These are phyloP conservation scores for Schwanniomyces sp. DNA, from an alignment of 805 yeast genomes.

Conservation along the genomic window DNA sequence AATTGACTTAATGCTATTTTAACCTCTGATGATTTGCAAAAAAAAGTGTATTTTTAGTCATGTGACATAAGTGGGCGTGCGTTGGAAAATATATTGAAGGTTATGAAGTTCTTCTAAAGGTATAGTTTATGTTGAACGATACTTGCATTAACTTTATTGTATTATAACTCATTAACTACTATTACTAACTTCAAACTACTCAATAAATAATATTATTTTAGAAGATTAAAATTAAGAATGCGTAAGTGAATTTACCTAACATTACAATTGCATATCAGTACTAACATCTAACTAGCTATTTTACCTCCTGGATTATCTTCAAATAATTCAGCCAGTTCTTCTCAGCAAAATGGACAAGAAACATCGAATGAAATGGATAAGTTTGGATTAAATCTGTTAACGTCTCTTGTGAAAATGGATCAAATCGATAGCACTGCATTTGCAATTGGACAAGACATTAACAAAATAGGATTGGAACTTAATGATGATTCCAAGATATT, in stretches of 20 bases:
- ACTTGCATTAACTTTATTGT: not conserved
- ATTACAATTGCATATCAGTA: not conserved
- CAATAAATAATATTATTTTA: not conserved
- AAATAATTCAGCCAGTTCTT: not conserved
- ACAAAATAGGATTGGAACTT: conserved; percentile 64
- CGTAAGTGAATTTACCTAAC: conserved; percentile 9
- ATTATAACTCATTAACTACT: not conserved
- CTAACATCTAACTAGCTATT: conserved; percentile 14
- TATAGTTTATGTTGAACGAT: not conserved
- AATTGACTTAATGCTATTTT: not conserved
- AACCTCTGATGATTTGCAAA: not conserved
- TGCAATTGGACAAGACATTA: conserved; percentile 75
- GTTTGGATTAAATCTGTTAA: conserved; percentile 68
- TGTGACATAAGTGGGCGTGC: not conserved
- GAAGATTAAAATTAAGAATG: conserved; percentile 1
- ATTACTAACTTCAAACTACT: not conserved
- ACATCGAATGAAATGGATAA: conserved; percentile 46
- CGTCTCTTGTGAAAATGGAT: conserved; percentile 60
- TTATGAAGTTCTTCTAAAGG: not conserved
- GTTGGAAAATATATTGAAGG: not conserved
- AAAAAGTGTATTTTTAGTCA: not conserved
- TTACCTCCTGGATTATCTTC: conserved; percentile 28
- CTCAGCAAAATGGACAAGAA: conserved; percentile 2
- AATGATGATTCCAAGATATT: conserved; percentile 49
- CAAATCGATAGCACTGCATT: conserved; percentile 61